phyloP scores from a whole-genome alignment of 2,329 filamentous ascomycete genomes.

The Penicillium sp. region DNA sequence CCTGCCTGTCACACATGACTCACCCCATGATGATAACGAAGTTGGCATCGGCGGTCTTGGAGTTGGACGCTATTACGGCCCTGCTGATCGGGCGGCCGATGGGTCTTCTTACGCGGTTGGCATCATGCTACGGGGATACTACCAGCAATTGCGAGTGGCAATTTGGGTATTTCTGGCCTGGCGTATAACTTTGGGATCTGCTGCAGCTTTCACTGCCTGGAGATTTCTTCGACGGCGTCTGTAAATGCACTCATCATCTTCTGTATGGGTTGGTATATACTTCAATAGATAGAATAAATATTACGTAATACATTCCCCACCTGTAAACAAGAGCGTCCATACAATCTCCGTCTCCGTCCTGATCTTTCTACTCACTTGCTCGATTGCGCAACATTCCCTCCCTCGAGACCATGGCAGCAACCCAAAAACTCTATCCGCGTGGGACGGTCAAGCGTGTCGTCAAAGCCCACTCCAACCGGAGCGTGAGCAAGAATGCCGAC shows the following conservation, averaged over 20 bases:
- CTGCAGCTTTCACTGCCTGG: slow-evolving; percentile 28
- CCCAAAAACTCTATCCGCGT: slow-evolving; percentile 74
- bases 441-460: slow-evolving; percentile 81
- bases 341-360: slow-evolving; percentile 4
- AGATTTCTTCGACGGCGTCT: slow-evolving; percentile 21
- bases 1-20: slow-evolving; percentile 21
- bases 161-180: slow-evolving; percentile 39
- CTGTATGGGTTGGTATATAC: too few relatives aligned
- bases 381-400: not conserved
- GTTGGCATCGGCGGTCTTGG: slow-evolving; percentile 38
- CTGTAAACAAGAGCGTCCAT: slow-evolving; percentile 7
- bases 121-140: slow-evolving; percentile 43
- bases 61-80: slow-evolving; percentile 31
- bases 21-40: slow-evolving; percentile 29
- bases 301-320: not conserved
- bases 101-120: slow-evolving; percentile 36
- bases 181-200: slow-evolving; percentile 30
- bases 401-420: slow-evolving; percentile 49
- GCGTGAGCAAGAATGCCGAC: slow-evolving; percentile 77
- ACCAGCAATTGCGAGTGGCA: slow-evolving; percentile 36
- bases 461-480: slow-evolving; percentile 78
- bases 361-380: not conserved
- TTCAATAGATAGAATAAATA: not conserved
- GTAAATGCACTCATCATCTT: too few relatives aligned
- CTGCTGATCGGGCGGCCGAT: slow-evolving; percentile 21